Evolutionary conservation across 495 filamentous ascomycete species (phyloP).

Genomic region (Letharia columbiana): DNA sequence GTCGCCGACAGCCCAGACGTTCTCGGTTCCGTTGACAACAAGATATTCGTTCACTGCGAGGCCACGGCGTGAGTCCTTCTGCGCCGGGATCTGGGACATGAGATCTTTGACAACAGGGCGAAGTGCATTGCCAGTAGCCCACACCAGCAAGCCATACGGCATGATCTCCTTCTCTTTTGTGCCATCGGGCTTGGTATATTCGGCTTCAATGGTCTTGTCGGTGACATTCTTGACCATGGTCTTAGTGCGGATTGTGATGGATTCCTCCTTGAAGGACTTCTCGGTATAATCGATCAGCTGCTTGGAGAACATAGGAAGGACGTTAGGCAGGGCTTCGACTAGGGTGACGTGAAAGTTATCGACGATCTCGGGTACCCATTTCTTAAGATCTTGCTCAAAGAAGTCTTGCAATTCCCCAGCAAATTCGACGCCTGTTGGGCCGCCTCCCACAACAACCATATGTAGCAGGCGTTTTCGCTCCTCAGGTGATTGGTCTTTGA

Average conservation of each 20-base stretch:
- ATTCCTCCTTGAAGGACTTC: slow-evolving; percentile 96
- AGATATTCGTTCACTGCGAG: slow-evolving; percentile 97
- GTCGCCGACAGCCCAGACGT: slow-evolving; percentile 88
- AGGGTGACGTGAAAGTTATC: slow-evolving; percentile 95
- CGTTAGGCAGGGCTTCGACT: slow-evolving; percentile 95
- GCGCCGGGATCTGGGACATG: slow-evolving; percentile 84
- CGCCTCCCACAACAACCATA: slow-evolving; percentile 98
- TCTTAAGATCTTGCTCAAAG: slow-evolving; percentile 93
- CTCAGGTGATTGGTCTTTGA: slow-evolving; percentile 90
- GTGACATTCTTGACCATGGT: slow-evolving; percentile 98
- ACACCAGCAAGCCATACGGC: slow-evolving; percentile 93
- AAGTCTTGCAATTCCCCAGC: slow-evolving; percentile 98
- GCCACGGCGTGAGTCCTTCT: slow-evolving; percentile 89
- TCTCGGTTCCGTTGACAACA: slow-evolving; percentile 91
- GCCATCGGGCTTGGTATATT: slow-evolving; percentile 77
- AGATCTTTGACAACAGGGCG: slow-evolving; percentile 82
- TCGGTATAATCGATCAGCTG: slow-evolving; percentile 99
- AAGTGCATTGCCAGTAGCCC: slow-evolving; percentile 95
- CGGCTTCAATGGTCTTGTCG: slow-evolving; percentile 88
- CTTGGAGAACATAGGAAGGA: slow-evolving; percentile 98
- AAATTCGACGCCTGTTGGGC: slow-evolving; percentile 96
- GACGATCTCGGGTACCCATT: slow-evolving; percentile 92
- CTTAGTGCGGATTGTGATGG: slow-evolving; percentile 93
- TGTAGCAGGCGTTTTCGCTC: slow-evolving; percentile 91
- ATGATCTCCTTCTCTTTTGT: slow-evolving; percentile 70